These are phyloP conservation scores for Phytopythium delawarense DNA, from an alignment of 352 stramenopile species.

Conservation along the genomic window DNA sequence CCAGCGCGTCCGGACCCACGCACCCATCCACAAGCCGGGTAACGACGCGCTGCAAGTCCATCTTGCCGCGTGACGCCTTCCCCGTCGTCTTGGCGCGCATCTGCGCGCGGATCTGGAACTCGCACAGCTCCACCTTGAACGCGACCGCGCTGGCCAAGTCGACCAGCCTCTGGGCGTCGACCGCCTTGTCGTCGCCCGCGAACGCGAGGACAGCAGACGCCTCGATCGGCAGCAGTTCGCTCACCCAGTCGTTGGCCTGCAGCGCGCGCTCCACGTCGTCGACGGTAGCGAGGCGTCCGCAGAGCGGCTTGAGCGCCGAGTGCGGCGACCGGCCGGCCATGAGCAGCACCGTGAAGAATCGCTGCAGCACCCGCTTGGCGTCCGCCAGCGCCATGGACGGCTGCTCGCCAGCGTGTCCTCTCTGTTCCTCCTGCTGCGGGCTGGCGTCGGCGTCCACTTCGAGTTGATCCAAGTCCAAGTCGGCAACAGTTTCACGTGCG, in stretches of 20 bases:
- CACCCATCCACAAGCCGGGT: slow-evolving; percentile 11
- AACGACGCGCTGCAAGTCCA: slow-evolving; percentile 27
- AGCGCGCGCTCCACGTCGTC: slow-evolving; percentile 7
- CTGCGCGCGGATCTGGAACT: slow-evolving; percentile 39
- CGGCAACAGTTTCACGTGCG: neutral
- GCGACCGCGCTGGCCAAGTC: slow-evolving; percentile 21
- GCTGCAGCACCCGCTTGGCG: slow-evolving; percentile 10
- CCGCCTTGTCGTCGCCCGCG: neutral
- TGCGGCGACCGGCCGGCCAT: slow-evolving; percentile 17
- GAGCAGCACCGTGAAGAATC: slow-evolving; percentile 24
- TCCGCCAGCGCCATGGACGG: neutral
- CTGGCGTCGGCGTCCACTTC: neutral
- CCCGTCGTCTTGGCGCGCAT: slow-evolving; percentile 12
- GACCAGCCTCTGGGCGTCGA: slow-evolving; percentile 6
- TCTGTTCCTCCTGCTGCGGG: neutral
- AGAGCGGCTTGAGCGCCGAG: slow-evolving; percentile 7
- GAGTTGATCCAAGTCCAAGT: neutral
- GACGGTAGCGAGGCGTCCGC: neutral
- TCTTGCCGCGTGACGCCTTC: slow-evolving; percentile 16
- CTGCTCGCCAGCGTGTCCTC: neutral
- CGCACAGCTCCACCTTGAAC: slow-evolving; percentile 42
- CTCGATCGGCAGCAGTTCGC: slow-evolving; percentile 12
- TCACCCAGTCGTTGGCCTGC: slow-evolving; percentile 3
- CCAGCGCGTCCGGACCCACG: slow-evolving; percentile 4
- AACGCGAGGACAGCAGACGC: neutral